These are phyloP conservation scores for Suhomyces anneliseae DNA, from an alignment of 1,139 yeast genomes.

Conservation along the genomic window DNA sequence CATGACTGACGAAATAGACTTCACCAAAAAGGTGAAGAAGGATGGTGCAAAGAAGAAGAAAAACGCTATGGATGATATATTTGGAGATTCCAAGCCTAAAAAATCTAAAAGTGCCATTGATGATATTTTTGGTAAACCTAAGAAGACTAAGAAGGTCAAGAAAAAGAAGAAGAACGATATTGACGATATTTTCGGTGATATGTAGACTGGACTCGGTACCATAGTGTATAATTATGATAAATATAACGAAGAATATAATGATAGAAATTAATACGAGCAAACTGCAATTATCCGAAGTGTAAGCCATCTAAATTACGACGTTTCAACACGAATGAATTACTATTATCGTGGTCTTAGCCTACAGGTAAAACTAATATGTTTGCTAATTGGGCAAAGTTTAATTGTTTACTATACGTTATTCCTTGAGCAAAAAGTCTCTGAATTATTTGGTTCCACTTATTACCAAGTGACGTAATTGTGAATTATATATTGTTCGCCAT, in stretches of 20 bases:
- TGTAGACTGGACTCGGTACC: neutral
- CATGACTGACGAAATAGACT: neutral
- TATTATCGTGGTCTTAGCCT: too few species aligned
- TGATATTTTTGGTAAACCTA: slow-evolving; percentile 25
- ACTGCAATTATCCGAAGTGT: neutral
- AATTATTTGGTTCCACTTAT: too few species aligned
- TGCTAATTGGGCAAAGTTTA: too few species aligned
- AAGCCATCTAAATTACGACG: too few species aligned
- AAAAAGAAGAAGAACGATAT: slow-evolving; percentile 51
- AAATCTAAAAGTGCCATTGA: slow-evolving; percentile 15
- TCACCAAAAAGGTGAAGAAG: slow-evolving; percentile 10
- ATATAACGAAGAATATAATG: slow-evolving; percentile 4
- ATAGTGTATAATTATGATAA: neutral
- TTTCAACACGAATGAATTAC: too few species aligned
- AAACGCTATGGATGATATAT: slow-evolving; percentile 19
- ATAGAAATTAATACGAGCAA: neutral
- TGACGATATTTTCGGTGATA: slow-evolving; percentile 57
- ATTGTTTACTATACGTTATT: too few species aligned
- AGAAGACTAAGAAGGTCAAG: slow-evolving; percentile 16
- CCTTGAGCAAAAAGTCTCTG: too few species aligned
- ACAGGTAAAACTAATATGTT: too few species aligned
- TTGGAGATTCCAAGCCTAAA: slow-evolving; percentile 11
- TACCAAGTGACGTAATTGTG: too few species aligned
- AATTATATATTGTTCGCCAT: too few species aligned
- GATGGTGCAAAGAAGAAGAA: slow-evolving; percentile 11